Conservation (phyloP, 2,329 filamentous ascomycete genomes). For the Botrytis medusae region DNA sequence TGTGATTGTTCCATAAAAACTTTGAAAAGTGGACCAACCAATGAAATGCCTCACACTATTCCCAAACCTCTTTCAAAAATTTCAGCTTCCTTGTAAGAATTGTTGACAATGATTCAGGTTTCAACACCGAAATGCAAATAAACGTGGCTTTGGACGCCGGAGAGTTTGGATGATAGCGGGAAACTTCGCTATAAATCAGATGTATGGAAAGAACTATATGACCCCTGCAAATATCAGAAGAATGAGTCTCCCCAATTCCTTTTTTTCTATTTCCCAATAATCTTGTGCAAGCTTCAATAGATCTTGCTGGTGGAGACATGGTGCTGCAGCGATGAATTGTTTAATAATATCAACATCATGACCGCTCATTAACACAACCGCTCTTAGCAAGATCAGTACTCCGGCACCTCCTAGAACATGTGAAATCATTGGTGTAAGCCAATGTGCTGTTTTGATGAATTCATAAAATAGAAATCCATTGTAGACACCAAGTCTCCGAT, state of each 20-base stretch:
- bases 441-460: slow-evolving; percentile 14
- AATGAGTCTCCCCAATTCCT: slow-evolving; percentile 5
- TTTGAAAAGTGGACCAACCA: slow-evolving; percentile 15
- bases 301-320: not conserved
- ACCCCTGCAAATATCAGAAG: slow-evolving; percentile 10
- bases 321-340: not conserved
- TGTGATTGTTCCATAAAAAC: slow-evolving; percentile 9
- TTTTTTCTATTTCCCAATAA: slow-evolving; percentile 8
- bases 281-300: not conserved
- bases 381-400: slow-evolving; percentile 18
- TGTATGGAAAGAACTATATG: not conserved
- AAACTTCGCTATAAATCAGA: not conserved
- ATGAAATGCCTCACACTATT: not conserved
- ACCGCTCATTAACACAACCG: slow-evolving; percentile 17
- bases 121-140: not conserved
- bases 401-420: slow-evolving; percentile 5
- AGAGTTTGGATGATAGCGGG: not conserved
- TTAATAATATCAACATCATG: slow-evolving; percentile 13
- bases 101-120: not conserved
- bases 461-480: slow-evolving; percentile 4
- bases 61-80: not conserved
- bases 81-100: slow-evolving; percentile 4
- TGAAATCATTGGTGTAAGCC: slow-evolving; percentile 11
- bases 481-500: not conserved
- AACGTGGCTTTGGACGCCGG: not conserved